phyloP scores from a whole-genome alignment of 2,329 filamentous ascomycete species.

The Myriosclerotinia curreyana region DNA sequence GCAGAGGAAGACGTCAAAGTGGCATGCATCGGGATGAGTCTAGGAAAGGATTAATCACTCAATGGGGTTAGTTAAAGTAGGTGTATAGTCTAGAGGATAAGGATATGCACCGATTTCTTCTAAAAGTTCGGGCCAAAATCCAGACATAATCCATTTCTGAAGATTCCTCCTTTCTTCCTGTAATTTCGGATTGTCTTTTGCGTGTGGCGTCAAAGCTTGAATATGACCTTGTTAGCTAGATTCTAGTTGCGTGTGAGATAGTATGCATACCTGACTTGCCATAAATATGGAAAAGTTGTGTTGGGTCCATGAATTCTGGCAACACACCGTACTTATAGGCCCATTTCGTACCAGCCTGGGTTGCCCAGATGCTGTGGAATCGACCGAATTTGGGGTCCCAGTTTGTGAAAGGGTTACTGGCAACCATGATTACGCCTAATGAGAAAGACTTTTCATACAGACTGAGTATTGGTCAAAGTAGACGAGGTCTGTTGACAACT shows the following conservation, averaged over 20 bases:
- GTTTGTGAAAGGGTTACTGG: background rate
- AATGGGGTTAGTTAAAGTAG: background rate
- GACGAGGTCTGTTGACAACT: background rate
- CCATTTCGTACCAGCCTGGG: background rate
- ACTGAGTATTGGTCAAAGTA: background rate
- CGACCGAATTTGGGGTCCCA: slow-evolving; percentile 7
- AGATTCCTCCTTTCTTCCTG: background rate
- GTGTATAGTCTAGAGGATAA: background rate
- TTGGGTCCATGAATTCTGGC: background rate
- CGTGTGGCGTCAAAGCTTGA: slow-evolving; percentile 4
- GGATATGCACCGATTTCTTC: slow-evolving; percentile 10
- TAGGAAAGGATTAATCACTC: slow-evolving; percentile 3
- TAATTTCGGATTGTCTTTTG: background rate
- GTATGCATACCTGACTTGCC: background rate
- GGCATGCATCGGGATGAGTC: background rate
- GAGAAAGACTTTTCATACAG: background rate
- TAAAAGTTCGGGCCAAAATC: slow-evolving; percentile 13
- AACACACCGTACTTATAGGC: slow-evolving; percentile 8
- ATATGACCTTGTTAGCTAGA: background rate
- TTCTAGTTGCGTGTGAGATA: background rate
- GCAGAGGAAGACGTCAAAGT: background rate
- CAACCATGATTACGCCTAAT: background rate
- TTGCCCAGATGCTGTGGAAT: slow-evolving; percentile 14
- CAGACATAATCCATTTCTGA: slow-evolving; percentile 13
- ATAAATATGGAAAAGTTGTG: slow-evolving; percentile 2